Percentiles rank a stretch among this genome's conserved stretches.
These are phyloP conservation scores for Fusarium vanettenii DNA, from an alignment of 2,329 filamentous ascomycete genomes.

Conservation along the genomic window DNA sequence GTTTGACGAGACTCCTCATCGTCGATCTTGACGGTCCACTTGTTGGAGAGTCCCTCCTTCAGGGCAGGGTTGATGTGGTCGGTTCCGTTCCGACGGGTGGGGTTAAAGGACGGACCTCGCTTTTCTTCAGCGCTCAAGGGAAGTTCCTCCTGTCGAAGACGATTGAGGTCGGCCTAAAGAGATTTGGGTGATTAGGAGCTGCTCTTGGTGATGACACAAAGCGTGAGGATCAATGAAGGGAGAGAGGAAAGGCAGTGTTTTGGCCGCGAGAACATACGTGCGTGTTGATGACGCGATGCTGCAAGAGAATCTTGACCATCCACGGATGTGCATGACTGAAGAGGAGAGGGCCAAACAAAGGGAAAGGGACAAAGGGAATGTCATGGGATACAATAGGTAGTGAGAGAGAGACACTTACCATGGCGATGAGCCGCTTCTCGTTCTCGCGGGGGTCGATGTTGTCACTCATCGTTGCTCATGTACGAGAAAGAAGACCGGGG, in stretches of 20 bases:
- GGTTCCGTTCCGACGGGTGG: constrained; percentile 19
- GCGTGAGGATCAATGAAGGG: neutral
- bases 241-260: neutral
- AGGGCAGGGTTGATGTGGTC: neutral
- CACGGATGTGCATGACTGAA: neutral
- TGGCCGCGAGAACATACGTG: neutral
- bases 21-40: constrained; percentile 34
- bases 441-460: neutral
- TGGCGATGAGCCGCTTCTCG: constrained; percentile 16
- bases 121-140: constrained; percentile 26
- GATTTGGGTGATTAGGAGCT: neutral
- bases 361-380: neutral
- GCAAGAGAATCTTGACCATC: no score
- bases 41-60: constrained; percentile 3
- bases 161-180: constrained; percentile 37
- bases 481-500: neutral
- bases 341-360: neutral
- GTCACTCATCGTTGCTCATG: constrained; percentile 28
- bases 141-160: constrained; percentile 39
- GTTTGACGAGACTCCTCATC: constrained; percentile 39
- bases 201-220: neutral
- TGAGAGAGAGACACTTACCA: constrained; percentile 28
- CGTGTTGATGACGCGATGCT: neutral
- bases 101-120: constrained; percentile 20
- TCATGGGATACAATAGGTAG: neutral